Evolutionary conservation across 179 eudicot species (phyloP).

Genomic region (Nepenthes alata): DNA sequence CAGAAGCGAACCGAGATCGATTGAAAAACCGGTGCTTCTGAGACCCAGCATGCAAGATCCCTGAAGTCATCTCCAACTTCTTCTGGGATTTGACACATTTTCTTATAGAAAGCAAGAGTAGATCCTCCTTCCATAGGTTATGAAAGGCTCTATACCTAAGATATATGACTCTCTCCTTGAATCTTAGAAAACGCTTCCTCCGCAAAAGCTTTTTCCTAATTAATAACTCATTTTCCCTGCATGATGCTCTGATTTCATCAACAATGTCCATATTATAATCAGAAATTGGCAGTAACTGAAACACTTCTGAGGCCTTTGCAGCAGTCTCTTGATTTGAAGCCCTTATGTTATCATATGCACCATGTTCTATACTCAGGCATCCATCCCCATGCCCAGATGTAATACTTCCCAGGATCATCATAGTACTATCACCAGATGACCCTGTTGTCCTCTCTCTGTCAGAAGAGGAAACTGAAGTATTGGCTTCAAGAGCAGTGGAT

Average conservation of each 20-base stretch:
- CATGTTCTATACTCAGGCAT: constrained; percentile 15
- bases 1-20: constrained; percentile 50
- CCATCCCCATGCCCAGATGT: constrained; percentile 1
- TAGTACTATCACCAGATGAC: constrained; percentile 18
- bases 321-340: constrained; percentile 54
- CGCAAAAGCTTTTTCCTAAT: constrained; percentile 33
- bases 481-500: constrained; percentile 12
- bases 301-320: constrained; percentile 33
- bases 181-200: constrained; percentile 38
- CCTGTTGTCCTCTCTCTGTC: constrained; percentile 16
- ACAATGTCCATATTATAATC: constrained; percentile 2
- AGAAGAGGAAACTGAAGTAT: constrained; percentile 9
- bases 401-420: constrained; percentile 1
- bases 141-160: constrained; percentile 59
- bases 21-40: constrained; percentile 55
- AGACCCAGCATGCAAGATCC: constrained; percentile 22
- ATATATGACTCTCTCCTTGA: constrained; percentile 51
- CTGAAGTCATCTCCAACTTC: constrained; percentile 38
- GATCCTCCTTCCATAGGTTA: constrained; percentile 74
- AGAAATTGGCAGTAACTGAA: constrained; percentile 34
- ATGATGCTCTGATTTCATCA: constrained; percentile 14
- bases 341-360: constrained; percentile 25
- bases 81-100: constrained; percentile 58
- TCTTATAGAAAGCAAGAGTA: constrained; percentile 45
- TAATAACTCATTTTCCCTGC: constrained; percentile 19